phyloP scores from a whole-genome alignment of 305 asterid species.

The Rubia balearica region DNA sequence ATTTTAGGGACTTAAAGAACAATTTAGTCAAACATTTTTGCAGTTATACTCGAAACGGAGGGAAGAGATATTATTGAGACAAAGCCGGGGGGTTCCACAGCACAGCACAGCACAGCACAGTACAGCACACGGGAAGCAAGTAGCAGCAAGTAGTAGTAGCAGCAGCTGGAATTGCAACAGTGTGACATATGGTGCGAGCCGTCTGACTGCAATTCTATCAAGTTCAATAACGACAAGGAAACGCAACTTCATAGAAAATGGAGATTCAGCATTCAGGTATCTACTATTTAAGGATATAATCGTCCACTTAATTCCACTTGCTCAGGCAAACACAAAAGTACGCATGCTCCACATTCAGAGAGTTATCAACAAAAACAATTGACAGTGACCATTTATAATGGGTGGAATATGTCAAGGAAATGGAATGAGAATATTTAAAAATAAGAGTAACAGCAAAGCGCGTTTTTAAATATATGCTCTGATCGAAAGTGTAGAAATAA shows the following conservation, averaged over 20 bases:
- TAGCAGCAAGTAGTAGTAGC: background rate
- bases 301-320: background rate
- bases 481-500: no score
- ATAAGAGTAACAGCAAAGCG: no score
- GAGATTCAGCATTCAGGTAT: background rate
- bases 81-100: background rate
- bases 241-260: background rate
- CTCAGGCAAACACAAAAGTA: background rate
- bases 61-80: background rate
- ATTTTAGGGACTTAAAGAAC: no score
- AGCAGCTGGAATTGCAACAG: background rate
- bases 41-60: no score
- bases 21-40: no score
- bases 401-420: no score
- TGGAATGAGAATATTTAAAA: no score
- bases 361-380: no score
- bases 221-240: background rate
- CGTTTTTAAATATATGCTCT: no score
- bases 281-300: background rate
- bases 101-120: background rate
- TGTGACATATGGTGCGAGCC: background rate
- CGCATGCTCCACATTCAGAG: no score
- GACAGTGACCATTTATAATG: no score
- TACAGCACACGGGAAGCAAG: background rate
- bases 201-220: background rate